Base-by-base conservation (phyloP, 352 stramenopile genomes). In the Phytophthora vignae region DNA sequence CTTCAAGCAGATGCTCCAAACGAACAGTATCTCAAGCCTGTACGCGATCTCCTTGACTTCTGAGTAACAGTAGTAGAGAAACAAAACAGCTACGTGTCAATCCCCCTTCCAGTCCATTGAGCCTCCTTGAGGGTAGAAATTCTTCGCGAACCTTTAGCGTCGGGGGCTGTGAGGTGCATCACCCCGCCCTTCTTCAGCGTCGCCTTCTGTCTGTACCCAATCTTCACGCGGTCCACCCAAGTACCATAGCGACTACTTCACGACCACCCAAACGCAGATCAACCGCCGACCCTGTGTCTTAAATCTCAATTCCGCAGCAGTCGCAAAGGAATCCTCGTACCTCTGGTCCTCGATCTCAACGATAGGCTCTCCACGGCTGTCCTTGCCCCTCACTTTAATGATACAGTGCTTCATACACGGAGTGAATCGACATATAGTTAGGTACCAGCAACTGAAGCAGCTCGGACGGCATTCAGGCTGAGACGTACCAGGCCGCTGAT, bases 1-100 rank as follows among this genome's bases (percentile, higher is more conserved):
- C 55, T 15, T 22, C 31, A 57, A 49, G 10, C 31, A 49, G 2
- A 49, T 33, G 4, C 17, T 21, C 7, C n/a, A 38, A 21, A 84
- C 86, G 55, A 75, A 92, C 85, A 93, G 55, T 10, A 94, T 59
- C 59, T 93, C 82, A 31, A 91, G 82, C 50, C 69, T 79, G 64
- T 89, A 93, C 3, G 76, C 68, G 10, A 76, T 66, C 1, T 78
- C 58, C 0, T n/a, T 15, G n/a, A 81, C 56, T 11, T 36, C 29
- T 36, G 8, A 2, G 29, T 36, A 36, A 11, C 27, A 29, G 27
- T 29, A 29, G 27, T 36, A 36, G 29, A 36, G 5, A 42, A 42
- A 42, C 15, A 38, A 9, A 25, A 36, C 15, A 48, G 40, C 40
- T n/a, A 48, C 40, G 40, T 48, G n/a, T 50, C 17, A 50, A 17